phyloP scores from a whole-genome alignment of 176 grass and related monocot genomes.

The Triticum dicoccoides region DNA sequence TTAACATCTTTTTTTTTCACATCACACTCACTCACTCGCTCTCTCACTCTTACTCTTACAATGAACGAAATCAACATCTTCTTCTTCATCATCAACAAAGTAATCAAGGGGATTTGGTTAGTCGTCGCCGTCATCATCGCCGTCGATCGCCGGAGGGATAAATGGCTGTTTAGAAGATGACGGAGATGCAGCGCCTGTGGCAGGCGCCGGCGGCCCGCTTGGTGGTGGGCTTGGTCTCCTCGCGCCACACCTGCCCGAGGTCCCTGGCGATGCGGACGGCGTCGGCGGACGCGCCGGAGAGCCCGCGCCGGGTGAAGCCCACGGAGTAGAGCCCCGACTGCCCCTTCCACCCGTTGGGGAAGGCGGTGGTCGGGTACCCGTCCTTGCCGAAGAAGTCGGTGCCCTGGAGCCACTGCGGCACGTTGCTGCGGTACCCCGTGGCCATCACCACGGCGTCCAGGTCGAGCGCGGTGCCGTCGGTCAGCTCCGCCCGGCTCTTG shows the following conservation, averaged over 20 bases:
- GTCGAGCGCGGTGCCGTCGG: conserved; percentile 43
- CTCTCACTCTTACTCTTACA: not conserved
- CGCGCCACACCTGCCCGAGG: conserved; percentile 64
- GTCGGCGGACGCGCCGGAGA: conserved; percentile 72
- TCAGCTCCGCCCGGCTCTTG: conserved; percentile 44
- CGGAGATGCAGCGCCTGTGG: conserved; percentile 77
- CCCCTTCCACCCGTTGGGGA: conserved; percentile 71
- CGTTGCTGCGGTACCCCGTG: conserved; percentile 83
- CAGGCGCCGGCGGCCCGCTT: conserved; percentile 52
- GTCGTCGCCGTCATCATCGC: not conserved
- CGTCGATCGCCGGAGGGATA: too few relatives aligned
- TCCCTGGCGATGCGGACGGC: conserved; percentile 68
- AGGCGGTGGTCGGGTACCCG: conserved; percentile 59
- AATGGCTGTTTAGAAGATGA: conserved; percentile 47
- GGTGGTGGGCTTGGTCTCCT: conserved; percentile 63
- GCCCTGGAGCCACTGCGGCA: conserved; percentile 76
- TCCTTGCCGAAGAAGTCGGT: conserved; percentile 79
- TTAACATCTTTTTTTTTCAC: conserved; percentile 8
- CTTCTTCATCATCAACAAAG: conserved; percentile 21
- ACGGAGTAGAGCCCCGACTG: conserved; percentile 78
- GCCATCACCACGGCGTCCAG: conserved; percentile 76
- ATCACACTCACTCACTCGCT: not conserved
- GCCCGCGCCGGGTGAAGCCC: conserved; percentile 75
- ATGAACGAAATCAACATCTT: conserved; percentile 35
- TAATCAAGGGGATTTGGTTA: conserved; percentile 38